A percentile compares a stretch with the other conserved stretches of the same genome.
phyloP scores from a whole-genome alignment of 441 rosid genomes.

The Arabidopsis lyrata region DNA sequence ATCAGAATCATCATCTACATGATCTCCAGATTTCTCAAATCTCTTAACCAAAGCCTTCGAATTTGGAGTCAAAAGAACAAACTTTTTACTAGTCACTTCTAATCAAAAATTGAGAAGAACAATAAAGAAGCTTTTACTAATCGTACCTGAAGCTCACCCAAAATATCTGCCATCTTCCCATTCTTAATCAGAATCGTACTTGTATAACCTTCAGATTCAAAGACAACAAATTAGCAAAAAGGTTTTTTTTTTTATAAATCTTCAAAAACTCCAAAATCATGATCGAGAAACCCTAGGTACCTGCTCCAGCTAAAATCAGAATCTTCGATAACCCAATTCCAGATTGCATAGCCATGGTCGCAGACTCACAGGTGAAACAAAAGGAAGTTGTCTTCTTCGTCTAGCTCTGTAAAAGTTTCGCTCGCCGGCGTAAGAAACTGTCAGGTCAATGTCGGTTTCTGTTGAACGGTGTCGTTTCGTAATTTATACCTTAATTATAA shows the following conservation, averaged over 20 bases:
- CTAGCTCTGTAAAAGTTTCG: constrained; percentile 8
- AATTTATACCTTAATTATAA: not conserved
- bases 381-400: constrained; percentile 25
- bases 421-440: constrained; percentile 37
- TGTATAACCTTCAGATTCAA: constrained; percentile 64
- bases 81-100: not conserved
- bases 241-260: not conserved
- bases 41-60: constrained; percentile 62
- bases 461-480: constrained; percentile 18
- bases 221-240: not conserved
- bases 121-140: constrained; percentile 8
- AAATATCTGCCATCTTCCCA: constrained; percentile 76
- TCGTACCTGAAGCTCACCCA: constrained; percentile 79
- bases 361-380: not conserved
- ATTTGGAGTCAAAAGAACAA: not conserved
- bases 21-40: constrained; percentile 61
- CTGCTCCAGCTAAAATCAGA: constrained; percentile 80
- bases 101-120: constrained; percentile 7
- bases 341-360: constrained; percentile 79
- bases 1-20: constrained; percentile 62
- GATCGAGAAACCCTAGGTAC: constrained; percentile 45
- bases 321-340: constrained; percentile 76
- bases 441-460: constrained; percentile 6
- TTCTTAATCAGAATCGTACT: constrained; percentile 72
- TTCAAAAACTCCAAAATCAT: not conserved